Base-by-base conservation (phyloP, 345 rosid genomes). In the Salix arbutifolia region DNA sequence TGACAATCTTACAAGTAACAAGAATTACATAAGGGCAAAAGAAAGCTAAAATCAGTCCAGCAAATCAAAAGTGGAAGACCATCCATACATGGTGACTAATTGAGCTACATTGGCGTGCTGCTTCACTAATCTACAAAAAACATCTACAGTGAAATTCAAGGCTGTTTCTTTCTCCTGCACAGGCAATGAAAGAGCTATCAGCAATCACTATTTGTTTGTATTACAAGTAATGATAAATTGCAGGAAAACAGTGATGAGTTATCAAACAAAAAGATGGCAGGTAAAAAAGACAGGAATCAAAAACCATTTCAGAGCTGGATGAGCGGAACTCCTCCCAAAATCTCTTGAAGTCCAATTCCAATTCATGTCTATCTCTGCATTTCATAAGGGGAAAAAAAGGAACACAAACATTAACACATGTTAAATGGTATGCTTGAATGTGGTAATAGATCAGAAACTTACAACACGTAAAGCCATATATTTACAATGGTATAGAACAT, bases 241-340 rank as follows among this genome's bases (percentile, higher is more conserved):
- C 12, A 10, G 19, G 13, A n/a, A 53, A 66, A 37, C 19, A 67
- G 23, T 52, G 30, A 44, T 19, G 46, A 76, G 25, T 44, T 25
- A 52, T 40, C 53, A 14, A 6, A 70, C 16, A 83, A 66, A 37
- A 74, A 38, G 52, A 71, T 37, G 40, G 48, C 18, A 58, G 16
- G 64, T 58, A 53, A 69, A 70, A 35, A 58, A 69, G 21, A 73
- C 30, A 74, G 48, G 75, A 67, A 48, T 68, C 16, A 69, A 28
- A 16, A 70, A 94, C 99, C 97, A 90, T 94, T 84, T 96, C 99
- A 9, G 91, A 94, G 86, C 92, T 89, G 82, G 98, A 96, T 82
- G 99, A 92, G 77, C 98, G 98, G 83, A 96, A 96, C 85, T 94
- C 97, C 84, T 96, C 98, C 99, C 99, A 94, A 69, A 87, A 89